These are phyloP conservation scores for Thalassiosira delicatula DNA, from an alignment of 352 stramenopile species.

Conservation along the genomic window DNA sequence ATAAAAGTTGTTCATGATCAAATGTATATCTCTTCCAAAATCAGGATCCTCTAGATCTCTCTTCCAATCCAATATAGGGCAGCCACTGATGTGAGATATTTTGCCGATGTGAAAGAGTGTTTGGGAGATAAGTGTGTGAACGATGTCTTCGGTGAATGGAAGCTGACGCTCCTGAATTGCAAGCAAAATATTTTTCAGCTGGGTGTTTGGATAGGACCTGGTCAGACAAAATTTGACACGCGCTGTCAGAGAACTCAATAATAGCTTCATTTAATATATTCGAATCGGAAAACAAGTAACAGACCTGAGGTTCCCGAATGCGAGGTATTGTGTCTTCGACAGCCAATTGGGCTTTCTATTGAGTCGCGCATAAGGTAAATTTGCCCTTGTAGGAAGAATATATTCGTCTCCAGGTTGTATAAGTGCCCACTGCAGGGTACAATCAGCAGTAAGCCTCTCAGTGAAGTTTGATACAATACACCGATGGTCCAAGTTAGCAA, in stretches of 20 bases:
- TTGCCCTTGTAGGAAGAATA: constrained; percentile 34
- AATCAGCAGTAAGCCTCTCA: constrained; percentile 27
- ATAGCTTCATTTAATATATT: too few relatives aligned
- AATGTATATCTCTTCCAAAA: constrained; percentile 14
- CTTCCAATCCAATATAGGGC: constrained; percentile 44
- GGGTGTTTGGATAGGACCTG: constrained; percentile 48
- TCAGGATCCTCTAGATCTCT: constrained; percentile 33
- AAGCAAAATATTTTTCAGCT: constrained; percentile 50
- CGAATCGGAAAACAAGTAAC: too few relatives aligned
- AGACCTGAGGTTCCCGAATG: constrained; percentile 43
- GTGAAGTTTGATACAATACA: constrained; percentile 48
- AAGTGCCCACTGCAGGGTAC: constrained; percentile 49
- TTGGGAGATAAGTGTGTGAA: constrained; percentile 48
- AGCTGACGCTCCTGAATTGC: constrained; percentile 39
- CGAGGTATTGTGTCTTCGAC: constrained; percentile 45
- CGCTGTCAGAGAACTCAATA: too few relatives aligned
- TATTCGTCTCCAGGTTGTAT: constrained; percentile 39
- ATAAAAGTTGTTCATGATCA: constrained; percentile 31
- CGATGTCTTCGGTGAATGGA: constrained; percentile 26
- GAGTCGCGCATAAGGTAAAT: constrained; percentile 47
- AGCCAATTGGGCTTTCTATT: constrained; percentile 43
- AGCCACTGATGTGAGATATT: constrained; percentile 11
- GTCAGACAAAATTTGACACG: too few relatives aligned
- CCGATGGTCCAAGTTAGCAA: constrained; percentile 30
- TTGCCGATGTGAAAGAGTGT: constrained; percentile 55